A percentile compares a stretch with the other conserved stretches of the same genome.
Evolutionary conservation across 148 eudicot species (phyloP).

Genomic region (Polygonum maritimum): DNA sequence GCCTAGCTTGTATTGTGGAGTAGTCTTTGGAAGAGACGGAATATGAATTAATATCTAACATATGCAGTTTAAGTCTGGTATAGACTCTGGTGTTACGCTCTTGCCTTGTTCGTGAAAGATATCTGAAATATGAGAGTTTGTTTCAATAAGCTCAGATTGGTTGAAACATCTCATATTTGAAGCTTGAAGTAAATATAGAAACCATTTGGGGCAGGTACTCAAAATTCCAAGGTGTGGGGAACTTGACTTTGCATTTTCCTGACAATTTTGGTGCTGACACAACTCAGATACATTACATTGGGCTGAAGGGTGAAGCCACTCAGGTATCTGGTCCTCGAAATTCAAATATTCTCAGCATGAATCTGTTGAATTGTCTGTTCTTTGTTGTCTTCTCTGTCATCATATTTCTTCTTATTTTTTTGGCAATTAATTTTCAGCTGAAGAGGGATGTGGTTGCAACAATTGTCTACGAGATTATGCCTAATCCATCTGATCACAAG

Average conservation of each 20-base stretch:
- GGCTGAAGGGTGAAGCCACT: slow-evolving; percentile 96
- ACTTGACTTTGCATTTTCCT: slow-evolving; percentile 89
- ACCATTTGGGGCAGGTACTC: slow-evolving; percentile 56
- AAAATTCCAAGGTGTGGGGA: slow-evolving; percentile 89
- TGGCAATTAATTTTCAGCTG: slow-evolving; percentile 36
- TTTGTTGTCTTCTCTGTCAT: not conserved
- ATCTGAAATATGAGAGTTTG: not conserved
- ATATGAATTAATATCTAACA: no score
- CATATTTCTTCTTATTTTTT: slow-evolving; percentile 7
- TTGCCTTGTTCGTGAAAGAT: not conserved
- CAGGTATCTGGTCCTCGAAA: slow-evolving; percentile 41
- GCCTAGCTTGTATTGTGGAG: no score
- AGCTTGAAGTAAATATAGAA: slow-evolving; percentile 3
- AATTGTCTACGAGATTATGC: slow-evolving; percentile 87
- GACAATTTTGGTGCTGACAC: slow-evolving; percentile 88
- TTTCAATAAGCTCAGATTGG: not conserved
- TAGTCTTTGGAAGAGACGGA: no score
- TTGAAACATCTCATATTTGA: not conserved
- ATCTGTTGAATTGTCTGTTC: not conserved
- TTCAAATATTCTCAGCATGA: not conserved
- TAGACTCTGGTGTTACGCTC: no score
- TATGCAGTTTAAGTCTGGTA: no score
- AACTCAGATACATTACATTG: slow-evolving; percentile 87
- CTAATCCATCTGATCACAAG: slow-evolving; percentile 99
- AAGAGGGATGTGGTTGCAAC: slow-evolving; percentile 94